Conservation (phyloP, 2,329 filamentous ascomycete species). For the Cladosporium sp. region DNA sequence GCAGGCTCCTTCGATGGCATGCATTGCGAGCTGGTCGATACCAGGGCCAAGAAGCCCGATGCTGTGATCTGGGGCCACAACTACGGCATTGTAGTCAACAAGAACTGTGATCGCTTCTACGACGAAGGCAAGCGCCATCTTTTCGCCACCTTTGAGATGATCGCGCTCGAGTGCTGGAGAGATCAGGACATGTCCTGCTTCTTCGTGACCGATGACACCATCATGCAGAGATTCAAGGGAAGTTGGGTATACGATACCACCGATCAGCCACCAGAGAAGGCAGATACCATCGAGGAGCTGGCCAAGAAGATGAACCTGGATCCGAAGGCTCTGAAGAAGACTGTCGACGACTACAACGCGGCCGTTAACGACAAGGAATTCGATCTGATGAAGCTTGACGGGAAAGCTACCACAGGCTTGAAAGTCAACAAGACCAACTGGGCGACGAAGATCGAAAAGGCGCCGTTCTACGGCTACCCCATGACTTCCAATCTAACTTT, state of each 20-base stretch:
- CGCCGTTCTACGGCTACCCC: constrained; percentile 44
- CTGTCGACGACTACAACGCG: constrained; percentile 44
- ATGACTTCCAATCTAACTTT: constrained; percentile 36
- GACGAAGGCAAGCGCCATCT: constrained; percentile 86
- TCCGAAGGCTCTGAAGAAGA: constrained; percentile 42
- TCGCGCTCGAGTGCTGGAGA: constrained; percentile 45
- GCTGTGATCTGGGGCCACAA: constrained; percentile 47
- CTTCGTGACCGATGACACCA: constrained; percentile 45
- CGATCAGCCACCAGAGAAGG: constrained; percentile 44
- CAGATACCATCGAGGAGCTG: constrained; percentile 44
- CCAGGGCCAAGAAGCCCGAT: constrained; percentile 45
- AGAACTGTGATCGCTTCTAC: constrained; percentile 68
- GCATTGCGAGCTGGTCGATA: constrained; percentile 48
- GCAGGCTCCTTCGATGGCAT: constrained; percentile 47
- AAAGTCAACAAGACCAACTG: constrained; percentile 45
- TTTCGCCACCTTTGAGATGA: constrained; percentile 49
- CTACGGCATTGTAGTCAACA: constrained; percentile 49
- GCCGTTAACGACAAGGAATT: constrained; percentile 45
- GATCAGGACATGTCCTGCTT: constrained; percentile 46
- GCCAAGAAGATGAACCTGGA: constrained; percentile 44
- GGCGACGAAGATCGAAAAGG: constrained; percentile 43
- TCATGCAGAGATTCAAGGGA: constrained; percentile 47
- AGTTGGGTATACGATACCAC: constrained; percentile 49
- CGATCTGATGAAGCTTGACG: constrained; percentile 46
- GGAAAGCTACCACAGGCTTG: constrained; percentile 44